phyloP scores from a whole-genome alignment of 139 green algal genomes.

The Eudorina sp. region DNA sequence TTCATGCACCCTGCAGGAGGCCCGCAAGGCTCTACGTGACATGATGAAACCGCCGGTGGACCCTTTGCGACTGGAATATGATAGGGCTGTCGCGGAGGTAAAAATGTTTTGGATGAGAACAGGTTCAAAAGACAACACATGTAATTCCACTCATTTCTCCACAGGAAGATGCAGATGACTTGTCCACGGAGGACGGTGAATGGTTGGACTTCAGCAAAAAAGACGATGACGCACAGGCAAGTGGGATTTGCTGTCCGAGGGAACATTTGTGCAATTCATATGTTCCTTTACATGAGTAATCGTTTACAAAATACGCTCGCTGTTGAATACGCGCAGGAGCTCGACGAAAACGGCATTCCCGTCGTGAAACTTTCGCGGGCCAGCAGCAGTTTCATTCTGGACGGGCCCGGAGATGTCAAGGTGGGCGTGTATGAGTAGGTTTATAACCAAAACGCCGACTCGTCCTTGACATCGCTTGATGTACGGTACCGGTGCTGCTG shows the following conservation, averaged over 20 bases:
- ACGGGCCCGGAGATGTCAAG: slow-evolving; percentile 41
- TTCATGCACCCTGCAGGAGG: background rate
- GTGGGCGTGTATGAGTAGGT: background rate
- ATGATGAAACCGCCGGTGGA: slow-evolving; percentile 13
- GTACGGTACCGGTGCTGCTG: too few species aligned
- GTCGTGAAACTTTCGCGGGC: slow-evolving; percentile 22
- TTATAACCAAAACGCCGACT: background rate
- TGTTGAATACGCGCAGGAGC: background rate
- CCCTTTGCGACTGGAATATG: slow-evolving; percentile 13
- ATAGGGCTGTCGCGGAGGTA: slow-evolving; percentile 29
- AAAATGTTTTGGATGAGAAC: background rate
- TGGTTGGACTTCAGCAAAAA: background rate
- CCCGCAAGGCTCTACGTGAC: background rate
- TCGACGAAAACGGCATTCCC: slow-evolving; percentile 38
- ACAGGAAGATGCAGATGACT: slow-evolving; percentile 36
- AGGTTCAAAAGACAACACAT: background rate
- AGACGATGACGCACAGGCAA: background rate
- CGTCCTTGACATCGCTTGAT: too few species aligned
- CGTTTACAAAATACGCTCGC: too few species aligned
- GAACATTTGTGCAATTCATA: too few species aligned
- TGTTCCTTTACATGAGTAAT: too few species aligned
- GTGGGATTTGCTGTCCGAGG: too few species aligned
- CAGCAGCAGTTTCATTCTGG: slow-evolving; percentile 27
- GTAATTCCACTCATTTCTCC: background rate
- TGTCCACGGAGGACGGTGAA: slow-evolving; percentile 19